Conservation (phyloP, 2,329 filamentous ascomycete species). For the Lachnellula suecica region DNA sequence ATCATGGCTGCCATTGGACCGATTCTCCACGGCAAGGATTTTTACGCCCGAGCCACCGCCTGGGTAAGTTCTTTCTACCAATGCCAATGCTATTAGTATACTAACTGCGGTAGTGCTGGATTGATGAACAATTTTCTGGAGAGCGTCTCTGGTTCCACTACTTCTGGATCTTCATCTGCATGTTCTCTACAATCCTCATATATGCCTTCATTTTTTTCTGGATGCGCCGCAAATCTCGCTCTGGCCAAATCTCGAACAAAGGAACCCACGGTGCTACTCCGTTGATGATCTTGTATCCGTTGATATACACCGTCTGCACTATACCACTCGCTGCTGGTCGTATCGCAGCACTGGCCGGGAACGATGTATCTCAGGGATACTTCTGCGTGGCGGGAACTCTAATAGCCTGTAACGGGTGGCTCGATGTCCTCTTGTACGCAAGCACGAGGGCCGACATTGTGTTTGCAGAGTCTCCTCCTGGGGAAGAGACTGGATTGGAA, state of each 20-base stretch:
- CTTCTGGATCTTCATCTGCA: slow-evolving; percentile 58
- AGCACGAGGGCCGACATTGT: slow-evolving; percentile 53
- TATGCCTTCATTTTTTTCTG: slow-evolving; percentile 39
- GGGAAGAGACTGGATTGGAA: slow-evolving; percentile 46
- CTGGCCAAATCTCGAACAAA: background rate
- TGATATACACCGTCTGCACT: slow-evolving; percentile 70
- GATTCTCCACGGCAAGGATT: slow-evolving; percentile 33
- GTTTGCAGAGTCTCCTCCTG: slow-evolving; percentile 42
- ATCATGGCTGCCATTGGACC: slow-evolving; percentile 53
- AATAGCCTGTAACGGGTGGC: slow-evolving; percentile 55
- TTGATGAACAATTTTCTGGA: slow-evolving; percentile 51
- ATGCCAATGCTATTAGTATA: background rate
- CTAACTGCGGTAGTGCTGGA: slow-evolving; percentile 55
- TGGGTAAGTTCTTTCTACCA: slow-evolving; percentile 46
- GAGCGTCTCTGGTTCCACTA: slow-evolving; percentile 63
- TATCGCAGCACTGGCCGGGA: slow-evolving; percentile 60
- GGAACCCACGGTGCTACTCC: slow-evolving; percentile 23
- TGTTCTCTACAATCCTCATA: slow-evolving; percentile 48
- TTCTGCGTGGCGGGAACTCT: slow-evolving; percentile 60
- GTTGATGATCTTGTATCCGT: slow-evolving; percentile 65
- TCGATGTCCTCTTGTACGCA: slow-evolving; percentile 54
- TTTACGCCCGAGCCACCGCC: slow-evolving; percentile 64
- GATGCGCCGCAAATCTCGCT: slow-evolving; percentile 11
- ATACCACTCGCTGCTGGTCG: slow-evolving; percentile 64
- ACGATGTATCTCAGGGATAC: slow-evolving; percentile 49